Conservation (phyloP, 2,329 filamentous ascomycete genomes). For the Aspergillus fumigatus region DNA sequence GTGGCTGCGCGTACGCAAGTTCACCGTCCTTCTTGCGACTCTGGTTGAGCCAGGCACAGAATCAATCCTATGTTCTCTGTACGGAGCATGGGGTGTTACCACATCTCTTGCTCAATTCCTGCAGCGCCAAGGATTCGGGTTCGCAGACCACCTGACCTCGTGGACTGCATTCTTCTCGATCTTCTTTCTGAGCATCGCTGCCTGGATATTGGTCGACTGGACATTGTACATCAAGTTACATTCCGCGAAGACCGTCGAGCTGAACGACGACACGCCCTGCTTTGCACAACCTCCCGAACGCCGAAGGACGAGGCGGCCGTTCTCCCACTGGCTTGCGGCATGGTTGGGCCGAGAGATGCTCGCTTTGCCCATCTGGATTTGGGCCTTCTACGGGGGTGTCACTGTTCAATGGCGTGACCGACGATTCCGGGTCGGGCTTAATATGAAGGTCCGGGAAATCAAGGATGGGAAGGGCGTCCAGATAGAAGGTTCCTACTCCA, state of each 20-base stretch:
- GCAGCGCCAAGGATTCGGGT: constrained; percentile 31
- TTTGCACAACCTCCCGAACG: constrained; percentile 58
- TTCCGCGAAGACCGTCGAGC: constrained; percentile 63
- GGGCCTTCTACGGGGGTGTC: constrained; percentile 82
- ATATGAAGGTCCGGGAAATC: constrained; percentile 72
- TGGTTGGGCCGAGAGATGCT: constrained; percentile 82
- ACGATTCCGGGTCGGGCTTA: constrained; percentile 72
- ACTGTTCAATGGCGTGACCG: constrained; percentile 85
- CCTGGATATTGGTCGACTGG: constrained; percentile 75
- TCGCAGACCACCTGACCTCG: constrained; percentile 54
- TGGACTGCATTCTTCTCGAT: constrained; percentile 62
- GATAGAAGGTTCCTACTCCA: constrained; percentile 22
- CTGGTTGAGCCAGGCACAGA: constrained; percentile 91
- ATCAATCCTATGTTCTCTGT: constrained; percentile 74
- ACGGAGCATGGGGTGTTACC: constrained; percentile 74
- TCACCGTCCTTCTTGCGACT: constrained; percentile 83
- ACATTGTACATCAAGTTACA: constrained; percentile 70
- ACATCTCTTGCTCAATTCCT: constrained; percentile 60
- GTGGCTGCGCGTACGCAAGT: constrained; percentile 92
- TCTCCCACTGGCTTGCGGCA: constrained; percentile 68
- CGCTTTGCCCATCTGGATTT: constrained; percentile 83
- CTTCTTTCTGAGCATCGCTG: constrained; percentile 61
- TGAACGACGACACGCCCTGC: constrained; percentile 66
- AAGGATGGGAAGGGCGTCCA: constrained; percentile 11
- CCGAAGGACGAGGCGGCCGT: constrained; percentile 49